Base-by-base conservation (phyloP, 2,329 filamentous ascomycete species). In the Dichotomopilus funicola region DNA sequence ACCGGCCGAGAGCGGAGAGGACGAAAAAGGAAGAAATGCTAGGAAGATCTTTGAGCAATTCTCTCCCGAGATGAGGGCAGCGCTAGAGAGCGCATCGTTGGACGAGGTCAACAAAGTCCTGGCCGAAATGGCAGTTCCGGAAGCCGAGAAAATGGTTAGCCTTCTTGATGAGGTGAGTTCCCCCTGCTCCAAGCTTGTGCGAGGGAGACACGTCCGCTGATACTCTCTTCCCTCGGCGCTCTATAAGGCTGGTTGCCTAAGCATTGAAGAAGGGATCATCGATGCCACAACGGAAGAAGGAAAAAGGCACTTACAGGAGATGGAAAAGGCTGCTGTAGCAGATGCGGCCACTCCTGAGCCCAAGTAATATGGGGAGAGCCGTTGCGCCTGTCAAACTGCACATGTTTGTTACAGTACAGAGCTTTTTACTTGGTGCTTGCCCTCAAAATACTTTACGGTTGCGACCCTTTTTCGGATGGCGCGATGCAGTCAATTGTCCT, bases 241-340 rank as follows among this genome's bases (percentile, higher is more conserved):
- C 5, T 5, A 37, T 4, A 12, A 48, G 46, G 46, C 46, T 38
- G 34, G 46, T 3, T 48, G 46, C 38, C 46, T 48, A 4, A 48
- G 35, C 6, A 48, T 48, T 37, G 46, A 48, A 48, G 33, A 37
- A n/a, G 46, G 38, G n/a, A 48, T 48, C n/a, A 19, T 48, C 35
- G 46, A 48, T 37, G 46, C 46, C 34, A 48, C 46, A 37, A 48
- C 46, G n/a, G 46, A 48, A 48, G 46, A 48, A 13, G 46, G 36
- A n/a, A 33, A 40, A 11, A 40, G 19, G 47, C 13, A 33, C 41
- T 11, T 49, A 3, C 4, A 12, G 36, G 35, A 49, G 8, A 31
- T 49, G 19, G 36, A 33, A 4, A 10, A 10, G 43, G 43, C 13
- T 45, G 13, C 27, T 34, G 27, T n/a, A 11, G 19, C 43, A 7